Base-by-base conservation (phyloP, 108 stramenopile genomes). In the Cyclotella atomus region DNA sequence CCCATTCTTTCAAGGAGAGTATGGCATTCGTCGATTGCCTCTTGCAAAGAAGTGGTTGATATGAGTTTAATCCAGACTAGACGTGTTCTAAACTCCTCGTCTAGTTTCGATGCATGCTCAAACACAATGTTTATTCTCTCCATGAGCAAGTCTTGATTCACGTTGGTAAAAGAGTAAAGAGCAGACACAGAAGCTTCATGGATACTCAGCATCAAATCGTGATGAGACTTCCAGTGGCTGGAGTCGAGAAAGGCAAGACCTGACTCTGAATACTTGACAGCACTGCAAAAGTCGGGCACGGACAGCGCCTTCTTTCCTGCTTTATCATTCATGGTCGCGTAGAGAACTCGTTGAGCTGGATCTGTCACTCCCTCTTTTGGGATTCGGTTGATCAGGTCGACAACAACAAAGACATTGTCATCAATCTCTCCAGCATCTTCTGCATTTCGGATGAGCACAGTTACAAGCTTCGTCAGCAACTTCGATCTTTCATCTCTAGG, bases 71-170 rank as follows among this genome's bases (percentile, higher is more conserved):
- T 71, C 70, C 61, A 61, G 34, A 68, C 44, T 27, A 27, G 17
- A 38, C 70, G 63, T 4, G 76, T 65, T 23, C 57, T 59, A 36
- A 77, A 65, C 46, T 71, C 60, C 9, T 77, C 76, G n/a, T 49
- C 9, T 28, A 77, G 52, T 16, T 33, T 47, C 21, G 25, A 49
- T 12, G 70, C 76, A 29, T 71, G 38, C 1, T 63, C 50, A 45
- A 77, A 52, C 4, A 77, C 54, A n/a, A n/a, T 43, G 12, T 65
- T 20, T 2, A 73, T 56, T 45, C 64, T 55, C 30, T 64, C 30
- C 25, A 35, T 64, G 14, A 71, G 36, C 14, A 41, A n/a, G 24
- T 21, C 29, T 17, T 67, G 15, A 12, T 71, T 54, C 29, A 53
- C 44, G 7, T 36, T 21, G 32, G 29, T 59, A 24, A 32, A 33